phyloP scores from a whole-genome alignment of 768 basidiomycete species.

The Harrya chromipes region DNA sequence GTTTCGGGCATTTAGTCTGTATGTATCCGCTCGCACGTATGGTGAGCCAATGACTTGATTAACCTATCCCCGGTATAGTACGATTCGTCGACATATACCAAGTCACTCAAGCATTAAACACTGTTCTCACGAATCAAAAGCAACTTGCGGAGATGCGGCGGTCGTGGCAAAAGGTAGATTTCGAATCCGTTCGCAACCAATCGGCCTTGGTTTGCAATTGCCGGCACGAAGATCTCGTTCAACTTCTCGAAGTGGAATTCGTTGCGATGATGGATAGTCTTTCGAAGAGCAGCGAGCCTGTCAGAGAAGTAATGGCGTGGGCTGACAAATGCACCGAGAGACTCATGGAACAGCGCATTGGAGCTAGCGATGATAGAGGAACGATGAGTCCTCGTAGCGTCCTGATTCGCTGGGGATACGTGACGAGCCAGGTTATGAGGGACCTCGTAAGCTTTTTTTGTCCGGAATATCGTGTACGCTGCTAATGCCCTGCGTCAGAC shows the following conservation, averaged over 20 bases:
- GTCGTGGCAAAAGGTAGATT: conserved; percentile 86
- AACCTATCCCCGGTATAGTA: conserved; percentile 43
- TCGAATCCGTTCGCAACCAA: conserved; percentile 88
- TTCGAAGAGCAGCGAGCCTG: conserved; percentile 71
- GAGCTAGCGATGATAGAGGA: conserved; percentile 65
- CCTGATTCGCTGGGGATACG: conserved; percentile 89
- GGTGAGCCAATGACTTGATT: neutral
- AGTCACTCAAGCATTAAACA: conserved; percentile 83
- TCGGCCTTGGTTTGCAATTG: conserved; percentile 93
- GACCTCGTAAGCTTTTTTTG: conserved; percentile 64
- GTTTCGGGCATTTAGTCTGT: conserved; percentile 89
- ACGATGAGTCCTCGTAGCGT: conserved; percentile 86
- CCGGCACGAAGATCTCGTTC: conserved; percentile 84
- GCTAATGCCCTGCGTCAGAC: conserved; percentile 48
- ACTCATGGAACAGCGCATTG: conserved; percentile 68
- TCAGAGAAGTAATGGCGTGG: conserved; percentile 86
- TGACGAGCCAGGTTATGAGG: conserved; percentile 90
- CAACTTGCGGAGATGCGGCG: conserved; percentile 82
- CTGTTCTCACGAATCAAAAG: conserved; percentile 85
- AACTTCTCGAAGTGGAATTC: conserved; percentile 83
- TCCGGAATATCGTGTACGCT: neutral
- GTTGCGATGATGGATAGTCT: conserved; percentile 71
- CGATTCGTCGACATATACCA: conserved; percentile 92
- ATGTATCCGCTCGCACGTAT: conserved; percentile 34
- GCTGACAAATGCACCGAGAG: conserved; percentile 87